phyloP scores from a whole-genome alignment of 805 yeast species.

The Barnettozyma pratensis region DNA sequence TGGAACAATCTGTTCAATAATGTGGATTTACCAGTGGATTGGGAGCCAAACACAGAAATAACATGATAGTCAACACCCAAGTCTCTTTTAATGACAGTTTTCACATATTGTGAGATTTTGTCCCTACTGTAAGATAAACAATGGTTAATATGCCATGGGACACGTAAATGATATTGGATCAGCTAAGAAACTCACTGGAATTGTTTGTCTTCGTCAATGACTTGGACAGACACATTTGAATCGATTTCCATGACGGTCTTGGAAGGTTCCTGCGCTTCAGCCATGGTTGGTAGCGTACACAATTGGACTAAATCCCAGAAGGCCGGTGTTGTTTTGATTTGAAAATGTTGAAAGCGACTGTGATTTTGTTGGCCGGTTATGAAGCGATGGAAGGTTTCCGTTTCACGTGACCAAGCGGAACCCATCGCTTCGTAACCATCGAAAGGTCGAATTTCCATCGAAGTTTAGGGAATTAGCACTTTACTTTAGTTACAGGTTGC shows the following conservation, averaged over 20 bases:
- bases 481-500: not conserved
- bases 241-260: not conserved
- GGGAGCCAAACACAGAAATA: slow-evolving; percentile 95
- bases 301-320: no score
- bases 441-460: no score
- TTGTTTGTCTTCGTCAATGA: slow-evolving; percentile 46
- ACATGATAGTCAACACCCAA: slow-evolving; percentile 78
- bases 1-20: slow-evolving; percentile 79
- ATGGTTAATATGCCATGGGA: slow-evolving; percentile 4
- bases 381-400: no score
- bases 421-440: no score
- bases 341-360: no score
- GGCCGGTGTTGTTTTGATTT: no score
- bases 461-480: no score
- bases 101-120: slow-evolving; percentile 22
- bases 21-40: slow-evolving; percentile 94
- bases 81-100: slow-evolving; percentile 32
- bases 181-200: slow-evolving; percentile 30
- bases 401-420: no score
- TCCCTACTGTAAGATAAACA: not conserved
- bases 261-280: not conserved
- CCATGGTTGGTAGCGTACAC: not conserved
- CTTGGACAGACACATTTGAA: slow-evolving; percentile 37
- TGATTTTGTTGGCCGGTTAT: no score
- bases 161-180: no score